A percentile compares a stretch with the other conserved stretches of the same genome.
Evolutionary conservation across 208 protist genomes (phyloP).

Genomic region (Leishmania turanica): DNA sequence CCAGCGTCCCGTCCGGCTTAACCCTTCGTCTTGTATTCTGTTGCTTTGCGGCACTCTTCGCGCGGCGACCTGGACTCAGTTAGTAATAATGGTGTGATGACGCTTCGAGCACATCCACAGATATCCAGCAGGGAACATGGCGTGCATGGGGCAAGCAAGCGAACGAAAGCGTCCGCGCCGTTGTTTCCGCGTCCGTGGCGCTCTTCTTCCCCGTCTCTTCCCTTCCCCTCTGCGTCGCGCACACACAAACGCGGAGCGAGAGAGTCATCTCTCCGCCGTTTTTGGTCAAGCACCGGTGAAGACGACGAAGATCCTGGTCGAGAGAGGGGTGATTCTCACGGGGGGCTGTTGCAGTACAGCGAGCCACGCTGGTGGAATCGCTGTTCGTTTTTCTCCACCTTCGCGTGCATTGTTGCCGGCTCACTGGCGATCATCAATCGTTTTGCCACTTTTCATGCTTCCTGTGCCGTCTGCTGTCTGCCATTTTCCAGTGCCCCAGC

Average conservation of each 20-base stretch:
- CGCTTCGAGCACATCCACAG: not conserved
- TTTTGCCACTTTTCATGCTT: slow-evolving; percentile 2
- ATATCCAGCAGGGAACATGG: not conserved
- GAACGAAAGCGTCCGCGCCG: not conserved
- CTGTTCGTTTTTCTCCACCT: not conserved
- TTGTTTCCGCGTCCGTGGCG: not conserved
- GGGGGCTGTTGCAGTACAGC: not conserved
- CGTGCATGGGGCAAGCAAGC: not conserved
- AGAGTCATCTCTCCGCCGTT: not conserved
- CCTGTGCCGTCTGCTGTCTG: not conserved
- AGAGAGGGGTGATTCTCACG: not conserved
- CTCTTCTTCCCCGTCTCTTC: not conserved
- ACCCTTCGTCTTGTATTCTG: not conserved
- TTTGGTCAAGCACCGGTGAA: not conserved
- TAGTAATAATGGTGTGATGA: not conserved
- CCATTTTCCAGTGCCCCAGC: not conserved
- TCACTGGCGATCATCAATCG: not conserved
- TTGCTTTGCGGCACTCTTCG: not conserved
- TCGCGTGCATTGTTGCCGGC: not conserved
- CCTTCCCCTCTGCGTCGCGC: not conserved
- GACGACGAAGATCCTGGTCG: not conserved
- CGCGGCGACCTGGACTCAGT: not conserved
- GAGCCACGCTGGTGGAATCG: not conserved
- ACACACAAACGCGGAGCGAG: not conserved
- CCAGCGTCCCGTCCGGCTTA: not conserved